Percentiles rank a stretch among this genome's conserved stretches.
Evolutionary conservation across 163 green algal species (phyloP).

Genomic region (Coccomyxa subellipsoidea): DNA sequence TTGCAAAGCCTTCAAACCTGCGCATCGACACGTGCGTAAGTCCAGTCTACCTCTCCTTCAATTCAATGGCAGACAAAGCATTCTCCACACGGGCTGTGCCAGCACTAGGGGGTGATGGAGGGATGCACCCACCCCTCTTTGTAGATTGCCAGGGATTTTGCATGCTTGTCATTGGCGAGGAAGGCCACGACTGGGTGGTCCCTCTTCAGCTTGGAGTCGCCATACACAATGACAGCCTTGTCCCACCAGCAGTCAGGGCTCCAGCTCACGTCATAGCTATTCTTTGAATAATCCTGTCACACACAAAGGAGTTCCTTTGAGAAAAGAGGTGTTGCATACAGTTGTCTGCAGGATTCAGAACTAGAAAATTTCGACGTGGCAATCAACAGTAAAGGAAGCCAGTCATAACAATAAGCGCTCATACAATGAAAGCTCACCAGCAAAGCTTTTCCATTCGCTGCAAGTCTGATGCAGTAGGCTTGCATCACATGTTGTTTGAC

Average conservation of each 20-base stretch:
- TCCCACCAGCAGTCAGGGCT: slow-evolving; percentile 56
- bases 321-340: background rate
- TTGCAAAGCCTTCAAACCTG: slow-evolving; percentile 46
- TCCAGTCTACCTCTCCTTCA: no score
- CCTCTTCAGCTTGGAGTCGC: slow-evolving; percentile 50
- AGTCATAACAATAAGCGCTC: background rate
- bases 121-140: slow-evolving; percentile 51
- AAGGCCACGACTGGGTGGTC: slow-evolving; percentile 71
- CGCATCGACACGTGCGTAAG: no score
- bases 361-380: no score
- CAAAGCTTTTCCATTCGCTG: slow-evolving; percentile 35
- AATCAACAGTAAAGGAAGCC: background rate
- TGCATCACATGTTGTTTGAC: slow-evolving; percentile 33
- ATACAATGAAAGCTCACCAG: slow-evolving; percentile 22
- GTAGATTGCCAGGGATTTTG: slow-evolving; percentile 48
- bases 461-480: slow-evolving; percentile 39
- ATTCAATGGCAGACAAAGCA: no score
- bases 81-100: no score
- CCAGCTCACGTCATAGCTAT: slow-evolving; percentile 39
- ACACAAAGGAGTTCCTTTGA: background rate
- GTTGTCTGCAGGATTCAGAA: no score
- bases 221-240: slow-evolving; percentile 68
- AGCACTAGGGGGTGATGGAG: no score
- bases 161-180: slow-evolving; percentile 49
- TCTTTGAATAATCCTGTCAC: slow-evolving; percentile 46